Conservation (phyloP, 805 yeast genomes). For the Metschnikowia aberdeeniae region DNA sequence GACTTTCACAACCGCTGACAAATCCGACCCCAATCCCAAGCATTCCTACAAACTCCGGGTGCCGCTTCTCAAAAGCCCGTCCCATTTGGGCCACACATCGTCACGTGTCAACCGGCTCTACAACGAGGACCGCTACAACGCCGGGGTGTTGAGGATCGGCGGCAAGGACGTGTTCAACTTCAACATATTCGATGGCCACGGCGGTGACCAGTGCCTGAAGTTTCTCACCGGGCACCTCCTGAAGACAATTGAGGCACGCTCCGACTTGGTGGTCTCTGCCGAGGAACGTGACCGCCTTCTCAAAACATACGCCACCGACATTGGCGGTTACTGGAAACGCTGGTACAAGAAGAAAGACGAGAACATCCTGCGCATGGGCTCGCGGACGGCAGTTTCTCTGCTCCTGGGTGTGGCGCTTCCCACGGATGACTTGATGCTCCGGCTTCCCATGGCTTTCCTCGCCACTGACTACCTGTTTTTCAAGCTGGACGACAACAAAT, state of each 20-base stretch:
- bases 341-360: slow-evolving; percentile 50
- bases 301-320: slow-evolving; percentile 49
- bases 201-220: slow-evolving; percentile 72
- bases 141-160: slow-evolving; percentile 48
- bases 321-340: slow-evolving; percentile 86
- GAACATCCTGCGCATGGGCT: slow-evolving; percentile 25
- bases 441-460: slow-evolving; percentile 63
- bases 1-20: slow-evolving; percentile 27
- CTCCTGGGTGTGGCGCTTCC: slow-evolving; percentile 13
- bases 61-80: slow-evolving; percentile 60
- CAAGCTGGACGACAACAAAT: slow-evolving; percentile 30
- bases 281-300: slow-evolving; percentile 41
- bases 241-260: slow-evolving; percentile 43
- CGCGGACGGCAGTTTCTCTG: slow-evolving; percentile 11
- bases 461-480: slow-evolving; percentile 62
- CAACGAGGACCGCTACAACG: slow-evolving; percentile 80
- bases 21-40: slow-evolving; percentile 10
- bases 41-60: slow-evolving; percentile 40
- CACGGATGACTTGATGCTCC: slow-evolving; percentile 53
- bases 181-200: slow-evolving; percentile 91
- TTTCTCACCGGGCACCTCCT: slow-evolving; percentile 54
- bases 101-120: slow-evolving; percentile 70
- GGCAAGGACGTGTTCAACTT: slow-evolving; percentile 49
- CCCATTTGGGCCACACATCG: slow-evolving; percentile 73
- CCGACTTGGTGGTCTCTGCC: slow-evolving; percentile 19